A percentile compares a stretch with the other conserved stretches of the same genome.
Evolutionary conservation across 2,329 filamentous ascomycete genomes (phyloP).

Genomic region (Leptodontidium sp.): DNA sequence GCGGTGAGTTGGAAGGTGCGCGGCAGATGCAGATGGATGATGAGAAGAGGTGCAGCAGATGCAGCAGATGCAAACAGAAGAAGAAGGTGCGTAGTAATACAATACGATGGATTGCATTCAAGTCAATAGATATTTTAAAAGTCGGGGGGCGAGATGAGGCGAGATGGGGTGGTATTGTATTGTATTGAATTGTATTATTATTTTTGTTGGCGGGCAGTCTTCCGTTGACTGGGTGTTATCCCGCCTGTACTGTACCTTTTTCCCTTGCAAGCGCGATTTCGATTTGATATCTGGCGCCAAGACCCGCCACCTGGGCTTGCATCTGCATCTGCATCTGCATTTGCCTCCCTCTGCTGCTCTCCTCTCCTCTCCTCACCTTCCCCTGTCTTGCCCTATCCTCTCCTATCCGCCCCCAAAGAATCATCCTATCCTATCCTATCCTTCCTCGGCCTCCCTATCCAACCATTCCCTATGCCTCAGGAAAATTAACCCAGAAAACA

Average conservation of each 20-base stretch:
- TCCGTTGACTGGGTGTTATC: conserved; percentile 12
- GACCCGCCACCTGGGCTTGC: conserved; percentile 11
- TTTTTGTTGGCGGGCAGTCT: conserved; percentile 7
- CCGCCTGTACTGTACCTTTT: neutral
- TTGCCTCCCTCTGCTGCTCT: neutral
- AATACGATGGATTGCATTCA: neutral
- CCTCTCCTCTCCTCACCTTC: neutral
- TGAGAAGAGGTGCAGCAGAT: neutral
- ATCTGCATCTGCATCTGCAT: neutral
- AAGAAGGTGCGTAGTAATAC: neutral
- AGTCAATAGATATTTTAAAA: neutral
- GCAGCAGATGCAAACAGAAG: neutral
- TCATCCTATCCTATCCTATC: neutral
- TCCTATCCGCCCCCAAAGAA: neutral
- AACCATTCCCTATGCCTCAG: neutral
- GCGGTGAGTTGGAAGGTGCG: conserved; percentile 4
- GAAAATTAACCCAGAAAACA: neutral
- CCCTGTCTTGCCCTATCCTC: conserved; percentile 13
- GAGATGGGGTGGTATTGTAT: neutral
- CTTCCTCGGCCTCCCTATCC: neutral
- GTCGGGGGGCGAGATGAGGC: conserved; percentile 1
- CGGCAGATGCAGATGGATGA: neutral
- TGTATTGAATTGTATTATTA: neutral
- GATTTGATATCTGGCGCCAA: conserved; percentile 3
- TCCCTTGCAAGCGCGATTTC: neutral